phyloP scores from a whole-genome alignment of 1,284 basidiomycete species.

The Malassezia restricta region DNA sequence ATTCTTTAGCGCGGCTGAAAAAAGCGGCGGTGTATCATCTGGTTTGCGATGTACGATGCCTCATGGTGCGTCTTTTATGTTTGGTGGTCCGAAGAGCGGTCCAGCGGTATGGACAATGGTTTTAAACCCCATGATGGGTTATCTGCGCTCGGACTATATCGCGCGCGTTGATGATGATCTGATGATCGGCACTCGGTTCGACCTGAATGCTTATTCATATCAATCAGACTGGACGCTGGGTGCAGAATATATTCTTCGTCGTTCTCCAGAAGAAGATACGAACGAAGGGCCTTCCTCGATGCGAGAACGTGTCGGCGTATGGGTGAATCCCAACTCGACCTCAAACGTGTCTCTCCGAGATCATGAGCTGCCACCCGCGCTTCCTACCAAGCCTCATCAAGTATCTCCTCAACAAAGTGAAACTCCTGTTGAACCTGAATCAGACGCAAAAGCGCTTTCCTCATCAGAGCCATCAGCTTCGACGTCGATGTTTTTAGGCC shows the following conservation, averaged over 20 bases:
- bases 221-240: constrained; percentile 86
- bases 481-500: constrained; percentile 50
- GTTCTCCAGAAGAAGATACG: constrained; percentile 1
- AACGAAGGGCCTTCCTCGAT: background rate
- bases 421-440: background rate
- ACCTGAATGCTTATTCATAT: constrained; percentile 93
- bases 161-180: constrained; percentile 74
- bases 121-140: constrained; percentile 92
- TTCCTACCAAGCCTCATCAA: background rate
- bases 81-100: constrained; percentile 16
- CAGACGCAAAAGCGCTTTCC: background rate
- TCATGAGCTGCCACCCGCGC: background rate
- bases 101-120: constrained; percentile 83
- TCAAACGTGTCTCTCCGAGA: constrained; percentile 14
- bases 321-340: background rate
- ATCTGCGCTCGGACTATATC: constrained; percentile 79
- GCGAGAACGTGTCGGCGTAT: constrained; percentile 5
- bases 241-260: constrained; percentile 34
- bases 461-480: background rate
- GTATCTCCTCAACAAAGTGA: background rate
- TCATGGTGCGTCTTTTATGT: constrained; percentile 51
- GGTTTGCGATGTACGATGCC: constrained; percentile 81
- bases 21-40: constrained; percentile 84
- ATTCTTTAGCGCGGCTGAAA: constrained; percentile 83
- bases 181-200: constrained; percentile 78